phyloP scores from a whole-genome alignment of 129 eudicot genomes.

The Tagetes erecta region DNA sequence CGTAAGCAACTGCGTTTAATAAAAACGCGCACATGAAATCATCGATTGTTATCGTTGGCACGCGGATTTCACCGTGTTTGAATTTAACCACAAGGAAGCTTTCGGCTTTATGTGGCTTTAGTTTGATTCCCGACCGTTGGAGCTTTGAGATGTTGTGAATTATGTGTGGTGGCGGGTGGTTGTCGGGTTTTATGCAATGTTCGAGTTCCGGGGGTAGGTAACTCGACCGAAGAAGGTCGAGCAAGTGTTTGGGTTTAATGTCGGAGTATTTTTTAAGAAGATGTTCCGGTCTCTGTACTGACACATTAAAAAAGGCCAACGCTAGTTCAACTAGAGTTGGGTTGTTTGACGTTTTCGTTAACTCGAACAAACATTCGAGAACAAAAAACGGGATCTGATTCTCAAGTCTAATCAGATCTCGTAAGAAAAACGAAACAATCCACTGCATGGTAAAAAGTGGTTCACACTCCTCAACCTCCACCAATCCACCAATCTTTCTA shows the following conservation, averaged over 20 bases:
- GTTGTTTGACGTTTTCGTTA: constrained; percentile 33
- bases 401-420: constrained; percentile 69
- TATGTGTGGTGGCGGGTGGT: constrained; percentile 42
- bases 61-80: constrained; percentile 52
- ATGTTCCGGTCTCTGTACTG: constrained; percentile 40
- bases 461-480: constrained; percentile 45
- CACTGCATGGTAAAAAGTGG: constrained; percentile 65
- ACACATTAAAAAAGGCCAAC: constrained; percentile 49
- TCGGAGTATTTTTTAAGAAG: constrained; percentile 28
- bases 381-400: constrained; percentile 82
- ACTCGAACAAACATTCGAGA: constrained; percentile 57
- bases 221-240: constrained; percentile 64
- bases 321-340: constrained; percentile 37
- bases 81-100: constrained; percentile 59
- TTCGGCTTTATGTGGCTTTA: constrained; percentile 43
- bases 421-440: constrained; percentile 56
- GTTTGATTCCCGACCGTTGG: constrained; percentile 63
- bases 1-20: constrained; percentile 71
- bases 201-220: constrained; percentile 27
- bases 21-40: constrained; percentile 77
- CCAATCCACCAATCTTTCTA: constrained; percentile 42
- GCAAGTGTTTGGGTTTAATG: constrained; percentile 53
- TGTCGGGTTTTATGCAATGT: background rate
- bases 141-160: constrained; percentile 74
- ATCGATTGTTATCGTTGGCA: constrained; percentile 64